Conservation (phyloP, 2,329 filamentous ascomycete genomes). For the Aureobasidium sp. region DNA sequence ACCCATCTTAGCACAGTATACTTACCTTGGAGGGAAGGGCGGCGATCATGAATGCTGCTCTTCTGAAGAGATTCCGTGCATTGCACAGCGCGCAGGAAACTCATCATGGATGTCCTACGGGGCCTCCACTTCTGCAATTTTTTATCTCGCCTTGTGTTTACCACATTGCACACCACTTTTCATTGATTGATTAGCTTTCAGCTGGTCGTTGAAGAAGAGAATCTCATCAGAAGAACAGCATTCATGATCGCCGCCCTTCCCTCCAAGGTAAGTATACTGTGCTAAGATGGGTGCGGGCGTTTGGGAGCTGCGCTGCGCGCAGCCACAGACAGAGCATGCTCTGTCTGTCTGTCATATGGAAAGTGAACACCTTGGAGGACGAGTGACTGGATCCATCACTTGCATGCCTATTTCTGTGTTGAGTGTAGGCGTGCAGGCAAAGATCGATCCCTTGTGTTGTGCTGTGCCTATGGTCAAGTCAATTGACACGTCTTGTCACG, state of each 20-base stretch:
- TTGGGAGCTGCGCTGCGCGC: no score
- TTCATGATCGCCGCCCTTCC: slow-evolving; percentile 3
- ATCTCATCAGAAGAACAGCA: not conserved
- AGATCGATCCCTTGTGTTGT: no score
- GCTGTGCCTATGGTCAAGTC: no score
- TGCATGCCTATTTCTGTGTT: no score
- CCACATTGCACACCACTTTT: not conserved
- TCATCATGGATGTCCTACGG: slow-evolving; percentile 8
- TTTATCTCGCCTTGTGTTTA: not conserved
- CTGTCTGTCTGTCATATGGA: no score
- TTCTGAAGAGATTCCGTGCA: not conserved
- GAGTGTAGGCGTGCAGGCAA: no score
- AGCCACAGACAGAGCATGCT: no score
- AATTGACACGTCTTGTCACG: no score
- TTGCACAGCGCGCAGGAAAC: slow-evolving; percentile 12
- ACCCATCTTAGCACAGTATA: not conserved
- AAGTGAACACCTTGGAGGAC: no score
- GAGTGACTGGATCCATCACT: no score
- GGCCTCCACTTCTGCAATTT: slow-evolving; percentile 4
- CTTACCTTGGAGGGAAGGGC: not conserved
- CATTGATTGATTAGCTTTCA: not conserved
- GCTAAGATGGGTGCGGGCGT: no score
- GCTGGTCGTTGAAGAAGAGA: slow-evolving; percentile 8
- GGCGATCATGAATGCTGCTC: slow-evolving; percentile 5
- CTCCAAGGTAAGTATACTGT: slow-evolving; percentile 4